A percentile compares a stretch with the other conserved stretches of the same genome.
Conservation (phyloP, 139 green algal species). For the Micractinium sp. region DNA sequence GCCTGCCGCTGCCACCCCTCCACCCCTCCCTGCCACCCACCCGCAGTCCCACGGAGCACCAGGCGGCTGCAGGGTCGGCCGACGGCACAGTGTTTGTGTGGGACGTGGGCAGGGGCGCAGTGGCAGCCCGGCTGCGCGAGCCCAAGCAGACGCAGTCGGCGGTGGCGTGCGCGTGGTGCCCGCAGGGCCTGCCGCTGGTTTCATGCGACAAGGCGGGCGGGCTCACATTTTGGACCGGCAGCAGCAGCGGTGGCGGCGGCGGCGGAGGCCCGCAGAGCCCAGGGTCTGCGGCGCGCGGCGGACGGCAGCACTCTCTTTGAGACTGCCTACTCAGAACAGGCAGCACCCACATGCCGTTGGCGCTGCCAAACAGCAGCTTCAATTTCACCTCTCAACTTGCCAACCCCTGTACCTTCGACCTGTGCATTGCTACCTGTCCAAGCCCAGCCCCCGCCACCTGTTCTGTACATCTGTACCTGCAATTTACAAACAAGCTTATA, state of each 20-base stretch:
- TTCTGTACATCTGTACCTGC: no score
- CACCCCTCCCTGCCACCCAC: neutral
- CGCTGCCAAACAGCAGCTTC: no score
- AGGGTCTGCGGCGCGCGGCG: neutral
- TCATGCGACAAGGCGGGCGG: slow-evolving; percentile 42
- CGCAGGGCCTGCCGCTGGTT: slow-evolving; percentile 43
- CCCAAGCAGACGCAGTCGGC: slow-evolving; percentile 11
- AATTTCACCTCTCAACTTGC: no score
- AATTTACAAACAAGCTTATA: no score
- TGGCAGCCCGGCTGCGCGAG: slow-evolving; percentile 9
- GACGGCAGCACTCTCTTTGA: neutral
- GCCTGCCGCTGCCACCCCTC: neutral
- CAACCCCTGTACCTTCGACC: no score
- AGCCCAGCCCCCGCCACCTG: no score
- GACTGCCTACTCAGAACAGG: no score
- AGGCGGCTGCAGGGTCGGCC: slow-evolving; percentile 49
- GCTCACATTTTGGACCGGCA: slow-evolving; percentile 42
- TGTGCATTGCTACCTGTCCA: no score
- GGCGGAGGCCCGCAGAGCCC: neutral
- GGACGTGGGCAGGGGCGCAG: slow-evolving; percentile 33
- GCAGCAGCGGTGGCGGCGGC: neutral
- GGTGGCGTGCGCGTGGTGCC: slow-evolving; percentile 42
- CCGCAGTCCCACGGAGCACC: slow-evolving; percentile 42
- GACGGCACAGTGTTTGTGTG: slow-evolving; percentile 57
- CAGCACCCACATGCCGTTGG: no score